A percentile compares a stretch with the other conserved stretches of the same genome.
These are phyloP conservation scores for Nephelium lappaceum DNA, from an alignment of 345 rosid genomes.

Conservation along the genomic window DNA sequence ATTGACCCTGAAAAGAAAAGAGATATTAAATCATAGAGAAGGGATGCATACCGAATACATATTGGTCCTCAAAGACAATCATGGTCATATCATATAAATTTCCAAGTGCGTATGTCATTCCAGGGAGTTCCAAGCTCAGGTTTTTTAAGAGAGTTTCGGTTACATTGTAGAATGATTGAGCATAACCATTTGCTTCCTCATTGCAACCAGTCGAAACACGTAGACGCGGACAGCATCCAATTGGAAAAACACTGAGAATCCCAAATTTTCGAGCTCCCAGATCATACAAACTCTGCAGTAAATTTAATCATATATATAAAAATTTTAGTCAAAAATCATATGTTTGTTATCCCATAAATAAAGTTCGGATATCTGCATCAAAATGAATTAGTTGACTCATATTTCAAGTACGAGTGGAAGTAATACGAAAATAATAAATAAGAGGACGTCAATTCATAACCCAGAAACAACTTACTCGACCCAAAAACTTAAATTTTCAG, in stretches of 20 bases:
- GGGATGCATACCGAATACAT: slow-evolving; percentile 26
- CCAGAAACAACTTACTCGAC: neutral
- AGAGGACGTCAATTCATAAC: too few species aligned
- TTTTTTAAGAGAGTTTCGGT: neutral
- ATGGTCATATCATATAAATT: slow-evolving; percentile 27
- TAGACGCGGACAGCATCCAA: slow-evolving; percentile 46
- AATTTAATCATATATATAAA: too few species aligned
- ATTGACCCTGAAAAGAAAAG: too few species aligned
- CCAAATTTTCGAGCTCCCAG: slow-evolving; percentile 51
- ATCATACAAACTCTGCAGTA: slow-evolving; percentile 35
- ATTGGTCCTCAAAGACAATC: slow-evolving; percentile 22
- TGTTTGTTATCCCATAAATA: too few species aligned
- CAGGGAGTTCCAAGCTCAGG: slow-evolving; percentile 19
- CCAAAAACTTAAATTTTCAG: neutral
- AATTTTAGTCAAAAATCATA: too few species aligned
- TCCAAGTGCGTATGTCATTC: slow-evolving; percentile 37
- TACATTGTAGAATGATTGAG: slow-evolving; percentile 16
- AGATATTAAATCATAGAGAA: neutral
- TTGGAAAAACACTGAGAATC: slow-evolving; percentile 30
- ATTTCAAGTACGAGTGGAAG: too few species aligned
- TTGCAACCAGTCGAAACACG: slow-evolving; percentile 27
- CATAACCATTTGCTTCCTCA: slow-evolving; percentile 24
- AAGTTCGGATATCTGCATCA: too few species aligned
- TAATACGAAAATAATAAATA: too few species aligned
- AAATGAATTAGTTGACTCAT: too few species aligned